phyloP scores from a whole-genome alignment of 768 basidiomycete species.

The Lactifluus rugatus region DNA sequence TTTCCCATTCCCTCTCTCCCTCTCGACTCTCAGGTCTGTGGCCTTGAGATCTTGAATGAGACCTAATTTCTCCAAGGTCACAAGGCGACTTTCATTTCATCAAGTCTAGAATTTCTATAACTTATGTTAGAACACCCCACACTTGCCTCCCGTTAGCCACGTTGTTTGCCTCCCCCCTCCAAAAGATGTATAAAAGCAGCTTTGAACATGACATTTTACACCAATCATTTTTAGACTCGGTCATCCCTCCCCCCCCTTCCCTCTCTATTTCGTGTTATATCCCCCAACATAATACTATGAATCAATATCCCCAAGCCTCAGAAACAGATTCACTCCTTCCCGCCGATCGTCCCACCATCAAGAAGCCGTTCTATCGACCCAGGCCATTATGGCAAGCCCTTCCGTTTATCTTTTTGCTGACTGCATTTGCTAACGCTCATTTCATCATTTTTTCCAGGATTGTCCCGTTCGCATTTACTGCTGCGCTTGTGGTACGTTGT shows the following conservation, averaged over 20 bases:
- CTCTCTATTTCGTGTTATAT: neutral
- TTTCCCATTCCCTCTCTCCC: neutral
- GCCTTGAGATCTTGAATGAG: neutral
- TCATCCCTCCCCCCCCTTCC: neutral
- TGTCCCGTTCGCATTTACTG: slow-evolving; percentile 57
- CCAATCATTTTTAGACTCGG: neutral
- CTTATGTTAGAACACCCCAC: neutral
- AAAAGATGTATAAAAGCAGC: slow-evolving; percentile 1
- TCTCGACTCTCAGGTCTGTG: too few species aligned
- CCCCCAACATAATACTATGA: slow-evolving; percentile 6
- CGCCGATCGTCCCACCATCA: slow-evolving; percentile 16
- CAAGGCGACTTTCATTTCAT: neutral
- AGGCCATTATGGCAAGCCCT: slow-evolving; percentile 36
- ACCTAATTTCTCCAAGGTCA: neutral
- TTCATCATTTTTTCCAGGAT: slow-evolving; percentile 38
- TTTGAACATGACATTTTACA: neutral
- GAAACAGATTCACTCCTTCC: slow-evolving; percentile 17
- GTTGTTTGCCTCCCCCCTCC: neutral
- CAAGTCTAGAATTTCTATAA: slow-evolving; percentile 3
- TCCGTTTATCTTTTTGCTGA: neutral
- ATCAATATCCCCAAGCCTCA: neutral
- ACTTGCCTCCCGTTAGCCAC: slow-evolving; percentile 12
- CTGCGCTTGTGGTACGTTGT: slow-evolving; percentile 53
- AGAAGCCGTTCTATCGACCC: slow-evolving; percentile 43
- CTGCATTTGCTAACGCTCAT: neutral